Evolutionary conservation across 2,329 filamentous ascomycete genomes (phyloP).

Genomic region (Hyphodiscus sp.): DNA sequence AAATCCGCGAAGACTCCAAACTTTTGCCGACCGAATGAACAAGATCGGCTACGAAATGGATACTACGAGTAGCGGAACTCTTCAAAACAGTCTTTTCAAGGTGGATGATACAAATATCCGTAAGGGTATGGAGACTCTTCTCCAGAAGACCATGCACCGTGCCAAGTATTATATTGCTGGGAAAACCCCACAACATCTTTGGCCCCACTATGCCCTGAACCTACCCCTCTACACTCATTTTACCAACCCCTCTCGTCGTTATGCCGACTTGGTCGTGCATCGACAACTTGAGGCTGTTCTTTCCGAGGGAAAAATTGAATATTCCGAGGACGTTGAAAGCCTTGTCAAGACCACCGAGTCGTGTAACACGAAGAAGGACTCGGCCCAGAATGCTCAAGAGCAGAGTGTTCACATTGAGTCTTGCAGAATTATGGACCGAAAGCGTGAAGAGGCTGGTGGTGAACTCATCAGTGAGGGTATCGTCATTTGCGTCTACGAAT

Average conservation of each 20-base stretch:
- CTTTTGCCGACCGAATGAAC: constrained; percentile 88
- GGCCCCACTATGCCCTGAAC: constrained; percentile 88
- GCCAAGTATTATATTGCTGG: constrained; percentile 90
- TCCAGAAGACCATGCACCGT: constrained; percentile 92
- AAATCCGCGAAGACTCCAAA: constrained; percentile 80
- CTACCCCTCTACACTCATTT: constrained; percentile 95
- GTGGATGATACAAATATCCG: constrained; percentile 82
- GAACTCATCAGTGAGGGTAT: constrained; percentile 95
- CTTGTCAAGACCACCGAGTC: constrained; percentile 89
- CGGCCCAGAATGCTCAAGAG: constrained; percentile 92
- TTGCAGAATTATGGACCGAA: constrained; percentile 92
- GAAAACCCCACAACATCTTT: constrained; percentile 69
- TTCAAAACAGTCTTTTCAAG: constrained; percentile 94
- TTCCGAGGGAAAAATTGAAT: constrained; percentile 75
- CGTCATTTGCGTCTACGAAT: constrained; percentile 95
- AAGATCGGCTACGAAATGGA: constrained; percentile 88
- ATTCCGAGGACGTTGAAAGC: constrained; percentile 80
- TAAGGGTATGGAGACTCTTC: constrained; percentile 95
- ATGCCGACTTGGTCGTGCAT: constrained; percentile 91
- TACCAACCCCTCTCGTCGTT: constrained; percentile 89
- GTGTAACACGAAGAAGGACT: constrained; percentile 99
- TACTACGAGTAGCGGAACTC: constrained; percentile 76
- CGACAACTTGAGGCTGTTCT: constrained; percentile 86
- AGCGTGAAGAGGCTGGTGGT: constrained; percentile 75
- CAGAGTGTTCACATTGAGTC: constrained; percentile 98